These are phyloP conservation scores for Bryum argenteum DNA, from an alignment of 225 moss, liverwort and hornwort species.

Conservation along the genomic window DNA sequence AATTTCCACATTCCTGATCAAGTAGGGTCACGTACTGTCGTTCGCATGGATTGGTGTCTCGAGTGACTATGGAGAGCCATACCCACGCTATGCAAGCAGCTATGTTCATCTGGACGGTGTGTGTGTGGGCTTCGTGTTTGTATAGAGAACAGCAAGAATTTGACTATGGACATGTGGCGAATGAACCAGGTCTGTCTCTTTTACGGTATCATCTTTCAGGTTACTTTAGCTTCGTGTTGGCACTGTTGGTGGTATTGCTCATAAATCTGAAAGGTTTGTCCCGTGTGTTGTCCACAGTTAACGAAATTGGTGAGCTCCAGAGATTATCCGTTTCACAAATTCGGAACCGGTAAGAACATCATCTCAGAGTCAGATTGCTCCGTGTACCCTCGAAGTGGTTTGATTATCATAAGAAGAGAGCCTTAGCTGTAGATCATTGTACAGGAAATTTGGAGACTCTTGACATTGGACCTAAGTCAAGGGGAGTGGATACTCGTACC, in stretches of 20 bases:
- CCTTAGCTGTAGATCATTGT: conserved; percentile 21
- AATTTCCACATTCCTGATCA: background rate
- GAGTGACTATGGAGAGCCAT: background rate
- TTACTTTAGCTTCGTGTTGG: conserved; percentile 23
- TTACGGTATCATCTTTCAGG: conserved; percentile 19
- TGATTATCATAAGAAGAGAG: conserved; percentile 6
- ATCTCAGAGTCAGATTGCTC: conserved; percentile 20
- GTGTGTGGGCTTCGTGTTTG: conserved; percentile 36
- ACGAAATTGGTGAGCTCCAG: conserved; percentile 81
- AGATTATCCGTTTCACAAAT: conserved; percentile 98
- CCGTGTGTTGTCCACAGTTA: conserved; percentile 55
- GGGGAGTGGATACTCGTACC: conserved; percentile 81
- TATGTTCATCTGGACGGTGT: conserved; percentile 19
- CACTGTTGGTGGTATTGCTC: conserved; percentile 19
- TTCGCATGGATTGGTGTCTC: background rate
- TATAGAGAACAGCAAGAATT: conserved; percentile 97
- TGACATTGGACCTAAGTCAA: conserved; percentile 70
- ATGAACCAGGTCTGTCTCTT: conserved; percentile 80
- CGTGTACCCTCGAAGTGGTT: conserved; percentile 11
- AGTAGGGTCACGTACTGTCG: background rate
- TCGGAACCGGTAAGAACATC: conserved; percentile 78
- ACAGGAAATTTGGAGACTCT: conserved; percentile 89
- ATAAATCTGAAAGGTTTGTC: conserved; percentile 23
- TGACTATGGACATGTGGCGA: conserved; percentile 95
- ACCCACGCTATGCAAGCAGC: no score